Percentiles rank a stretch among this genome's conserved stretches.
These are phyloP conservation scores for Silene conica DNA, from an alignment of 148 eudicot genomes.

Conservation along the genomic window DNA sequence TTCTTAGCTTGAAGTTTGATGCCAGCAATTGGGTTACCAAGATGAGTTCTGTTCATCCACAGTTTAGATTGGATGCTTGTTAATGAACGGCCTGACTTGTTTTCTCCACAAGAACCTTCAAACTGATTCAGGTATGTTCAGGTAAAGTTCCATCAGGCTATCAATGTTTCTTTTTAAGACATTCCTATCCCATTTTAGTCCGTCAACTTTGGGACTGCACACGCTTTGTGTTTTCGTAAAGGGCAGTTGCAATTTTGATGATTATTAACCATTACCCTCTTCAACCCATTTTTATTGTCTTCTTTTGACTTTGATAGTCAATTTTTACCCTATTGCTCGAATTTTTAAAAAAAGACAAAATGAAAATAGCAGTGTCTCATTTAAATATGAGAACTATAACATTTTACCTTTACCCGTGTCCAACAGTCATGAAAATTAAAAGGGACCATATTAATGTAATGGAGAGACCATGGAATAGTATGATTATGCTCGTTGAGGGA, in stretches of 20 bases:
- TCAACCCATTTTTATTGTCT: no score
- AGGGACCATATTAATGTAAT: neutral
- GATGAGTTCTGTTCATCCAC: slow-evolving; percentile 22
- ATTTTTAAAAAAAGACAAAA: no score
- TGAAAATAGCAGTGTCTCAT: neutral
- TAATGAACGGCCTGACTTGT: slow-evolving; percentile 16
- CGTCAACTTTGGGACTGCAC: slow-evolving; percentile 1
- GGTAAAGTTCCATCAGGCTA: neutral
- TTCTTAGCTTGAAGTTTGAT: slow-evolving; percentile 46
- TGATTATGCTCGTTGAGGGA: neutral
- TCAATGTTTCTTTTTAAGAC: slow-evolving; percentile 7
- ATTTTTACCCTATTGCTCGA: neutral
- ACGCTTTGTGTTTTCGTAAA: neutral
- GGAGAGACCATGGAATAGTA: no score
- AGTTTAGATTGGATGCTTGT: slow-evolving; percentile 19
- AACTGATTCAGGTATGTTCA: slow-evolving; percentile 26
- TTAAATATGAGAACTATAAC: no score
- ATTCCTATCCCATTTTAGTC: slow-evolving; percentile 15
- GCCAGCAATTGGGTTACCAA: slow-evolving; percentile 34
- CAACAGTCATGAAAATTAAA: neutral
- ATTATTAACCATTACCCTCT: neutral
- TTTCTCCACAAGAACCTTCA: slow-evolving; percentile 12
- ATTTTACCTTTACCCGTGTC: no score
- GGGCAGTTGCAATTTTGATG: neutral
- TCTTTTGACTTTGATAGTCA: no score